phyloP scores from a whole-genome alignment of 2,329 filamentous ascomycete species.

The Leptodontidium sp. region DNA sequence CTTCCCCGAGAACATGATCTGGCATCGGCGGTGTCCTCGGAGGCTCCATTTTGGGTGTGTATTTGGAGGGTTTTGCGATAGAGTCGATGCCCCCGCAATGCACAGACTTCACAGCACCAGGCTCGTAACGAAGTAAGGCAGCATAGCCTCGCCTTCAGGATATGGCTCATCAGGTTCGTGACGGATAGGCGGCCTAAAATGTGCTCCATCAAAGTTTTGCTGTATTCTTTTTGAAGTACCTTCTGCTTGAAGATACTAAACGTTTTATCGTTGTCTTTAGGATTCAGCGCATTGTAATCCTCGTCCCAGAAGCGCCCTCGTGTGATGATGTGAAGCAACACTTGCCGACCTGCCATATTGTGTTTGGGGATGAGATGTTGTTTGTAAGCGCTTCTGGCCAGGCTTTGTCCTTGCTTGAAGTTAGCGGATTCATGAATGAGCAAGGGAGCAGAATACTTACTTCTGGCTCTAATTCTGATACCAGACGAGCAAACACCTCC shows the following conservation, averaged over 20 bases:
- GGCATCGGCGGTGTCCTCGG: no score
- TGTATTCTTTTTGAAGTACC: conserved; percentile 27
- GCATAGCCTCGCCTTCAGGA: conserved; percentile 36
- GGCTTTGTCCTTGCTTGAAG: background rate
- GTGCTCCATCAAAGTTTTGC: conserved; percentile 30
- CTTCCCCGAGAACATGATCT: no score
- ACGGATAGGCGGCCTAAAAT: conserved; percentile 28
- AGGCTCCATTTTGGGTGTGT: no score
- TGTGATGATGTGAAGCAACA: conserved; percentile 32
- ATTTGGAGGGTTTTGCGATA: no score
- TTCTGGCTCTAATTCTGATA: conserved; percentile 28
- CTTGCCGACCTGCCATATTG: conserved; percentile 35
- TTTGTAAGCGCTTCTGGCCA: conserved; percentile 16
- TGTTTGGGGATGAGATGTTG: conserved; percentile 27
- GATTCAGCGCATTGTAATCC: conserved; percentile 27
- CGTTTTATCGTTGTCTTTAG: conserved; percentile 15
- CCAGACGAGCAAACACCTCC: conserved; percentile 30
- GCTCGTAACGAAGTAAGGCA: conserved; percentile 40
- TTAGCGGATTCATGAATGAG: background rate
- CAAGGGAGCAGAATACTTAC: background rate
- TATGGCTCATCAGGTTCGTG: conserved; percentile 26
- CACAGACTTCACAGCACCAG: no score
- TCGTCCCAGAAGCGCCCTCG: conserved; percentile 33
- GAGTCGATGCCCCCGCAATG: no score
- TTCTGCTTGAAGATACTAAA: conserved; percentile 33